Evolutionary conservation across 768 basidiomycete genomes (phyloP).

Genomic region (Rhodotorula kratochvilovae): DNA sequence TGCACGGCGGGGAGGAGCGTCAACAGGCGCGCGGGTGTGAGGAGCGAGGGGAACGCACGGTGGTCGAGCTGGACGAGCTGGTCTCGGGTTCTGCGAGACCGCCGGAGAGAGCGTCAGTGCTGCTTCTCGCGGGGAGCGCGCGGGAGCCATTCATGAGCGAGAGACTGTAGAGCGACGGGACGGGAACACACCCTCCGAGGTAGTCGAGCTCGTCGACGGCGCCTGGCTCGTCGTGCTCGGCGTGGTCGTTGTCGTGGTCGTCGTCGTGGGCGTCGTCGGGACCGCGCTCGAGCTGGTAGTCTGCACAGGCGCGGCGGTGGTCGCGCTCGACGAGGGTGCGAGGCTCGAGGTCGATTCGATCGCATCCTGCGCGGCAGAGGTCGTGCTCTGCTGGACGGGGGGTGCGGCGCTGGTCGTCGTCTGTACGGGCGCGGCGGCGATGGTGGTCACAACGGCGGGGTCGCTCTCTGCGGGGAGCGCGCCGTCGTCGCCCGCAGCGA

Average conservation of each 20-base stretch:
- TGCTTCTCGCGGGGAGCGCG: no score
- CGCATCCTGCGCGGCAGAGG: background rate
- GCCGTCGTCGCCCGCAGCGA: background rate
- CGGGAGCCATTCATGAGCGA: no score
- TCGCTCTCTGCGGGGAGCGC: background rate
- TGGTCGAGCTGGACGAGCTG: background rate
- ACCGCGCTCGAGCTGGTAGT: background rate
- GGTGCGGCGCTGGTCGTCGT: background rate
- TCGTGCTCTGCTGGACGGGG: background rate
- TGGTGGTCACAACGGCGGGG: background rate
- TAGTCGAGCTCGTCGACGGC: slow-evolving; percentile 4
- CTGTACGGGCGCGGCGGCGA: background rate
- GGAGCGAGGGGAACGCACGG: background rate
- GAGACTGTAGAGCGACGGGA: no score
- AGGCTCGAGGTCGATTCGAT: background rate
- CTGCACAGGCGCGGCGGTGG: background rate
- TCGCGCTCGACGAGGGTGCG: background rate
- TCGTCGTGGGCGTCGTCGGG: background rate
- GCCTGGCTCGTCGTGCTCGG: background rate
- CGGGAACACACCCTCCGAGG: background rate
- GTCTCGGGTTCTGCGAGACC: no score
- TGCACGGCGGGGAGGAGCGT: no score
- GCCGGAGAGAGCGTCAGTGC: no score
- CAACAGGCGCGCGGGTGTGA: no score
- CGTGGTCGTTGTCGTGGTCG: slow-evolving; percentile 8